These are phyloP conservation scores for Petunia hybrid DNA, from an alignment of 305 asterid genomes.

Conservation along the genomic window DNA sequence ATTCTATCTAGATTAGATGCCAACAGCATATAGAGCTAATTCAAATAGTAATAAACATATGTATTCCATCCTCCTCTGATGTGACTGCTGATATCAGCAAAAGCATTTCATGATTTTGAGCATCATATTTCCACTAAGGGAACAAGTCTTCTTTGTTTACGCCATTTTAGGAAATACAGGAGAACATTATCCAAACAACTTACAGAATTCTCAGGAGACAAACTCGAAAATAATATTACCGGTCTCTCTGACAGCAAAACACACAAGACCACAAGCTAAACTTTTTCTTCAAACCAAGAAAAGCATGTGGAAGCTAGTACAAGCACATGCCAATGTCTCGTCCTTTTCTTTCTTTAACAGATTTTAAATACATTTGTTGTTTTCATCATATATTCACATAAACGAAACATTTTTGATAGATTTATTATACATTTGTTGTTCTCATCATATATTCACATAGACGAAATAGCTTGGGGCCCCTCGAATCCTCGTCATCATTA, in stretches of 20 bases:
- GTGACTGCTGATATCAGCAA: constrained; percentile 17
- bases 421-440: neutral
- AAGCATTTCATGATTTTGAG: constrained; percentile 7
- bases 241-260: constrained; percentile 6
- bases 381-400: constrained; percentile 1
- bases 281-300: neutral
- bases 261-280: constrained; percentile 10
- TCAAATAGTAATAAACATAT: neutral
- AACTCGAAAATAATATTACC: neutral
- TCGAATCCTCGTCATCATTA: neutral
- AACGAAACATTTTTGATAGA: neutral
- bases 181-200: constrained; percentile 18
- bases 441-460: constrained; percentile 1
- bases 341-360: neutral
- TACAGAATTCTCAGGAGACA: neutral
- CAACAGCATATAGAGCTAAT: neutral
- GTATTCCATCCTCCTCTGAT: neutral
- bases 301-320: neutral
- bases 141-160: neutral
- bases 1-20: neutral
- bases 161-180: neutral
- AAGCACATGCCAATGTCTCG: neutral
- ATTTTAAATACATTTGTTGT: neutral
- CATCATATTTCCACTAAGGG: neutral
- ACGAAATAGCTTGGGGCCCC: neutral